Evolutionary conservation across 1,284 basidiomycete species (phyloP), one percentile per base, ranked within the genome.

Genomic region (Boletus smithii): DNA sequence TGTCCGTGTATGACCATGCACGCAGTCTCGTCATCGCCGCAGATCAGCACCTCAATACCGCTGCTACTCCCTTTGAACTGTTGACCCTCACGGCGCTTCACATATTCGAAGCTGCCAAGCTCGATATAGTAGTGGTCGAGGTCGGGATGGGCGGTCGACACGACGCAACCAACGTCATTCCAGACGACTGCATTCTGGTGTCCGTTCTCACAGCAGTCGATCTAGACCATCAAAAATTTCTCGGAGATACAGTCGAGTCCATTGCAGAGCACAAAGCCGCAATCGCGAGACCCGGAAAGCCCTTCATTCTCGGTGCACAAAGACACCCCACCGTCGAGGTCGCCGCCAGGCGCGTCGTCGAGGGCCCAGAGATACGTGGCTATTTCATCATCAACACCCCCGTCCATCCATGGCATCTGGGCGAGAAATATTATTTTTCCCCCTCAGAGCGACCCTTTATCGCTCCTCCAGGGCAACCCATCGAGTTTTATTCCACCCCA

Each of bases 101-200:
- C 38, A 67, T 88, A 37, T 92, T 93, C 62, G 87, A 93, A 58
- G 71, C 72, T 4, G 71, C 69, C 0, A 53, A 70, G 17, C 76
- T 95, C 1, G 93, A 97, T 59, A 65, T 98, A 14, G 85, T 89
- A 38, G 79, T 99, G 5, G 70, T 98, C 42, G 95, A 99, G 70
- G 95, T 95, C 8, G 97, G 95, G 0, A 85, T 99, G 83, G 97
- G 95, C 0, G 97, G 97, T 0, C 75, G 81, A 3, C 70, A 88
- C 44, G 97, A 99, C 64, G 95, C 95, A 16, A 99, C 97, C 2
- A 99, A 99, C 63, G 79, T 91, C 42, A 81, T 97, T 13, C 76
- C 84, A 0, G 77, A 85, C 38, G 73, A 79, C 3, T 74, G 76
- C 48, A 78, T 93, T 44, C 69, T 95, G 17, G 83, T 86, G 2